phyloP scores from a whole-genome alignment of 768 basidiomycete species.

The Termitomyces sp. region DNA sequence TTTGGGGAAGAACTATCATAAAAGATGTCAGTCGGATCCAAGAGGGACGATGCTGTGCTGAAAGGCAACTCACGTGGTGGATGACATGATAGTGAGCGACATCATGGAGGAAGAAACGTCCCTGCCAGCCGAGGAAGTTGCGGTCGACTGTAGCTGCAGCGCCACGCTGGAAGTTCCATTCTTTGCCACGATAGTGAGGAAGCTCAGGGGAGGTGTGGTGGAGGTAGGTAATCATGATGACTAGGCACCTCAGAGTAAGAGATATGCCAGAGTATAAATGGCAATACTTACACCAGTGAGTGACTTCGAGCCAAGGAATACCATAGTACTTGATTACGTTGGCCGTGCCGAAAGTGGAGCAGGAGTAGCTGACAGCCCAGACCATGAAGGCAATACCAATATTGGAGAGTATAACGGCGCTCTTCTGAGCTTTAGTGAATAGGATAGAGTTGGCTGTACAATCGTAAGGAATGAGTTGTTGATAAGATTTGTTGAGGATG shows the following conservation, averaged over 20 bases:
- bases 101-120: not conserved
- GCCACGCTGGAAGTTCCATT: constrained; percentile 1
- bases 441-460: constrained; percentile 49
- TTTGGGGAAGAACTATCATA: not conserved
- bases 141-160: not conserved
- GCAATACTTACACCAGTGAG: constrained; percentile 47
- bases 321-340: constrained; percentile 47
- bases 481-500: not conserved
- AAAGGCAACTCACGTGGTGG: not conserved
- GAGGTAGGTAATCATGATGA: not conserved
- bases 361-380: constrained; percentile 34
- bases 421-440: constrained; percentile 47
- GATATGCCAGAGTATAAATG: no score
- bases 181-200: not conserved
- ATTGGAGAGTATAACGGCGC: constrained; percentile 55
- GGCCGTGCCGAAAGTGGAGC: constrained; percentile 32
- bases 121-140: constrained; percentile 2
- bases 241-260: not conserved
- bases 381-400: constrained; percentile 50
- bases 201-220: not conserved
- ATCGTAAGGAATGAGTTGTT: not conserved
- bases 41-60: accelerated
- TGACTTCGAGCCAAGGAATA: constrained; percentile 52
- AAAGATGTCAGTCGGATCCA: no score
- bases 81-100: constrained; percentile 1